These are phyloP conservation scores for Chlorophyllum brunneum DNA, from an alignment of 768 basidiomycete genomes.

Conservation along the genomic window DNA sequence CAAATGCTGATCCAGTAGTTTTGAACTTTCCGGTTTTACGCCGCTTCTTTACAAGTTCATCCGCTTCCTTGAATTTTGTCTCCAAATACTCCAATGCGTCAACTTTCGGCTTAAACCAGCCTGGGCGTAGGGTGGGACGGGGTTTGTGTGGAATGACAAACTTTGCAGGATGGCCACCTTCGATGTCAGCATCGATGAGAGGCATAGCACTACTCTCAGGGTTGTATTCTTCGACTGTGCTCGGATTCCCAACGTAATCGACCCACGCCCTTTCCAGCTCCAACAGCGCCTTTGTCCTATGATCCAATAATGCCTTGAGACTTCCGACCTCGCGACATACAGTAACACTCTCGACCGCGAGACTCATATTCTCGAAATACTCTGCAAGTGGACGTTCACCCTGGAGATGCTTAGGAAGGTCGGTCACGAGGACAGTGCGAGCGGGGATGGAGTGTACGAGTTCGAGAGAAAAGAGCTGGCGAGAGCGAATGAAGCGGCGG, in stretches of 20 bases:
- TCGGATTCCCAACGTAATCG: slow-evolving; percentile 91
- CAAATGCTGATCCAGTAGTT: slow-evolving; percentile 84
- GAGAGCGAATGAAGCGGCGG: slow-evolving; percentile 79
- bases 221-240: slow-evolving; percentile 77
- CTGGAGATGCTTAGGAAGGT: slow-evolving; percentile 79
- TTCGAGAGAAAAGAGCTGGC: slow-evolving; percentile 92
- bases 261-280: slow-evolving; percentile 85
- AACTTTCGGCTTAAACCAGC: slow-evolving; percentile 72
- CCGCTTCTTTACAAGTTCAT: slow-evolving; percentile 77
- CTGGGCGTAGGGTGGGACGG: slow-evolving; percentile 72
- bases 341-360: slow-evolving; percentile 89
- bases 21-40: slow-evolving; percentile 71
- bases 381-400: slow-evolving; percentile 84
- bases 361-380: slow-evolving; percentile 87
- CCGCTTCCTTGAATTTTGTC: slow-evolving; percentile 70
- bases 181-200: slow-evolving; percentile 46
- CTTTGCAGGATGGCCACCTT: slow-evolving; percentile 48
- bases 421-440: slow-evolving; percentile 85
- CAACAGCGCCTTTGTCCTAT: slow-evolving; percentile 75
- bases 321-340: slow-evolving; percentile 80
- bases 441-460: slow-evolving; percentile 93
- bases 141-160: slow-evolving; percentile 72
- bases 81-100: slow-evolving; percentile 92
- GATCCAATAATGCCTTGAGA: slow-evolving; percentile 69
- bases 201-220: slow-evolving; percentile 53